Evolutionary conservation across 2,329 filamentous ascomycete genomes (phyloP).

Genomic region (Sphaerulina vaccinii): DNA sequence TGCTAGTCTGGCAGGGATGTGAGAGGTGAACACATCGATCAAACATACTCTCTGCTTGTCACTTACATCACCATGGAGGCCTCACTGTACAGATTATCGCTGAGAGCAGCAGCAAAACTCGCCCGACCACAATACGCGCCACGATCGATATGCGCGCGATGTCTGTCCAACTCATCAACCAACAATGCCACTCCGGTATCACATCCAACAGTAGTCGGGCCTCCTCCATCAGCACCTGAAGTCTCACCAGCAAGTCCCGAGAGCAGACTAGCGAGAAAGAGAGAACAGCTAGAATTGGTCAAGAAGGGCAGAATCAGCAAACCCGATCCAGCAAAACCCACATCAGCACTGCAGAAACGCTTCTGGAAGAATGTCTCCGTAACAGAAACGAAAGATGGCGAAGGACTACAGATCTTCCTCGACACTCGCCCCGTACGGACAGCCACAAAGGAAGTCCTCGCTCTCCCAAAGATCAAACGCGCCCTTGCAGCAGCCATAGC

Average conservation of each 20-base stretch:
- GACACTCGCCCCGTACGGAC: constrained; percentile 78
- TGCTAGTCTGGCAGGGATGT: background rate
- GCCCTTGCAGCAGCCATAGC: constrained; percentile 83
- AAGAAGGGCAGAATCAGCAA: constrained; percentile 47
- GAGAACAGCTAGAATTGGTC: constrained; percentile 52
- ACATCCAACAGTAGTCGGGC: constrained; percentile 57
- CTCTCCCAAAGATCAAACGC: constrained; percentile 70
- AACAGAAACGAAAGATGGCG: constrained; percentile 60
- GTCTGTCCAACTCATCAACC: constrained; percentile 44
- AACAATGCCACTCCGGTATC: constrained; percentile 56
- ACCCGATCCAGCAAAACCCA: constrained; percentile 46
- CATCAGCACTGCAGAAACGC: constrained; percentile 61
- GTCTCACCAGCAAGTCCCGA: constrained; percentile 49
- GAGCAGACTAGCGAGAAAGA: constrained; percentile 49
- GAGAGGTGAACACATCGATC: background rate
- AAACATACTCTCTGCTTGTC: background rate
- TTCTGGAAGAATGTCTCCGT: constrained; percentile 89
- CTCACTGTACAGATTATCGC: constrained; percentile 17
- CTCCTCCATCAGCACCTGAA: constrained; percentile 58
- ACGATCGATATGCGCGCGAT: constrained; percentile 32
- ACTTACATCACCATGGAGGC: constrained; percentile 23
- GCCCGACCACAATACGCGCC: constrained; percentile 26
- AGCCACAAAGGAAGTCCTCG: constrained; percentile 68
- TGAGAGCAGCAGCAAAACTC: constrained; percentile 34
- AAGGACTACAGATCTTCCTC: constrained; percentile 66